Evolutionary conservation across 345 rosid genomes (phyloP).

Genomic region (Cardamine chenopodiifolia): DNA sequence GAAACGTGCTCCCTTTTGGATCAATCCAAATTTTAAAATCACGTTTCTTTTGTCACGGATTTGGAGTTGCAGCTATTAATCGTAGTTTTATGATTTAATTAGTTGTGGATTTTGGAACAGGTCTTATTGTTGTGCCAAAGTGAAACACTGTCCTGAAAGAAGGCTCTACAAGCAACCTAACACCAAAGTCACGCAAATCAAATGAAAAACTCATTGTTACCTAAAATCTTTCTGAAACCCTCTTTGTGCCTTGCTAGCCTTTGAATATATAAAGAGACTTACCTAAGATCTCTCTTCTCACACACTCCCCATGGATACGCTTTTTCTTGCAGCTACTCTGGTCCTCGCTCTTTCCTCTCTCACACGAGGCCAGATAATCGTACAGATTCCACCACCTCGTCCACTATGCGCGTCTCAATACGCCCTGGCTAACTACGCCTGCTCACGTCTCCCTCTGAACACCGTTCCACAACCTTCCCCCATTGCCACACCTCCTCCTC

Average conservation of each 20-base stretch:
- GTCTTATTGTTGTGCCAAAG: slow-evolving; percentile 19
- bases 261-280: slow-evolving; percentile 32
- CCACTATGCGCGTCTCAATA: slow-evolving; percentile 77
- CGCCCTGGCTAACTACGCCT: slow-evolving; percentile 67
- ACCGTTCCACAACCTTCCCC: slow-evolving; percentile 38
- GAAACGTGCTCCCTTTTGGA: neutral
- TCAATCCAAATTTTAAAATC: neutral
- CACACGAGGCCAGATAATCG: slow-evolving; percentile 35
- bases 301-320: slow-evolving; percentile 31
- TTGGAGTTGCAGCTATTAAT: slow-evolving; percentile 20
- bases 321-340: slow-evolving; percentile 25
- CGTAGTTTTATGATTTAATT: neutral
- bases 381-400: slow-evolving; percentile 43
- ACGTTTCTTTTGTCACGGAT: slow-evolving; percentile 5
- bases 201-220: slow-evolving; percentile 11
- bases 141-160: slow-evolving; percentile 32
- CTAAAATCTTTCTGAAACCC: slow-evolving; percentile 34
- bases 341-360: slow-evolving; percentile 7
- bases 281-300: slow-evolving; percentile 21
- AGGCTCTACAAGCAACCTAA: slow-evolving; percentile 39
- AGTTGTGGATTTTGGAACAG: slow-evolving; percentile 23
- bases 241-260: slow-evolving; percentile 27
- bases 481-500: slow-evolving; percentile 37
- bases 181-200: slow-evolving; percentile 35
- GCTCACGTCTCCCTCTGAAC: slow-evolving; percentile 48